Base-by-base conservation (phyloP, 768 basidiomycete genomes). In the Pholiota conissans region DNA sequence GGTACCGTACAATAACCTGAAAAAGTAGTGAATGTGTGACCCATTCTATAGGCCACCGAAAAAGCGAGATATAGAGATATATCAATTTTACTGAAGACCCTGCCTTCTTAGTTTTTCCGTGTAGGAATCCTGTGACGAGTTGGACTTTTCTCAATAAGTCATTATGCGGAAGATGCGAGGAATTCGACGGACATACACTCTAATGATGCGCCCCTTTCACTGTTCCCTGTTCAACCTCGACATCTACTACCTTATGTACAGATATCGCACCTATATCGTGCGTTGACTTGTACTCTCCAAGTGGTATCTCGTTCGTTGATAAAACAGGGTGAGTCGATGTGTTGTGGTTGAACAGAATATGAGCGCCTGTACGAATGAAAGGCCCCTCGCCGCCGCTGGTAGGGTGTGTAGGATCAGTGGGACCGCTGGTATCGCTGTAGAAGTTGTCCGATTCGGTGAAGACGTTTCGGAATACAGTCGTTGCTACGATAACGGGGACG, bases 391-490 rank as follows among this genome's bases (percentile, higher is more conserved):
- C 28, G 10, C 4, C 32, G 7, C 24, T 42, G 55, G 11, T 55
- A 34, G 22, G n/a, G 20, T 18, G 4, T 13, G 5, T 39, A 16
- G 29, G 24, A 9, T 45, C 50, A 13, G 53, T 52, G 10, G 40
- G 51, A 10, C 53, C 61, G 40, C 52, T 49, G 2, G 45, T 29
- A 26, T 68, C 63, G 48, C 61, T 49, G 6, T 67, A 63, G 66
- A 74, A 74, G 1, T 60, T 61, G 51, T 74, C 73, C 32, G 69
- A 68, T 7, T 66, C 62, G 22, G 57, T 68, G 61, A 74, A 74
- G 47, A 74, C 72, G 53, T 74, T 73, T 28, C 72, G 67, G 62
- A 74, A 74, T 26, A 74, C 71, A 5, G 71, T 71, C 11, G 71
- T 74, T 0, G 73, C 64, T 0, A 72, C 73, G 18, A 74, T 72